Evolutionary conservation across 495 filamentous ascomycete species (phyloP).

Genomic region (Penicillium tannophilum): DNA sequence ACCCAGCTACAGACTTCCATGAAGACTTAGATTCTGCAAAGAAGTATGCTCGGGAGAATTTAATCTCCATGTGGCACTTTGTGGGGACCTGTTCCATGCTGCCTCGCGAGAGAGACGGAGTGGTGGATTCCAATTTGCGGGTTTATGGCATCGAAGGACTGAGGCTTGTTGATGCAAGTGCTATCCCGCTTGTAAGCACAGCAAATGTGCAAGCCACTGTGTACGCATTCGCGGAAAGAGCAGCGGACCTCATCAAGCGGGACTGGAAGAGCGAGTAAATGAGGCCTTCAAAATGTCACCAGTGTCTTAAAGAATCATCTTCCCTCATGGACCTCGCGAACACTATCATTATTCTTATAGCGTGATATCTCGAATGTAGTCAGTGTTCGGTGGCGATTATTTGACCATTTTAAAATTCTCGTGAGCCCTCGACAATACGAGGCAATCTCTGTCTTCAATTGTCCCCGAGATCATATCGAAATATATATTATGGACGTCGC

Average conservation of each 20-base stretch:
- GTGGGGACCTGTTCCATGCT: slow-evolving; percentile 29
- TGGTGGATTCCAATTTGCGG: slow-evolving; percentile 49
- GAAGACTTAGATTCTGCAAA: neutral
- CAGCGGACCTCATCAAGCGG: slow-evolving; percentile 45
- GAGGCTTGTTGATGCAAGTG: slow-evolving; percentile 55
- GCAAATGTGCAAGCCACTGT: slow-evolving; percentile 53
- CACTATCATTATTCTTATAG: no score
- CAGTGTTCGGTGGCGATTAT: no score
- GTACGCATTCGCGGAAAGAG: slow-evolving; percentile 60
- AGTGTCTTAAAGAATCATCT: no score
- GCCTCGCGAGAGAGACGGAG: slow-evolving; percentile 46
- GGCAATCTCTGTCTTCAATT: no score
- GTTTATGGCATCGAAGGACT: slow-evolving; percentile 52
- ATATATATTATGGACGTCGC: no score
- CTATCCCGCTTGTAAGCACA: slow-evolving; percentile 52
- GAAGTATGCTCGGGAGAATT: slow-evolving; percentile 2
- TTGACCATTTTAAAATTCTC: no score
- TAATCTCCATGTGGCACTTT: slow-evolving; percentile 3
- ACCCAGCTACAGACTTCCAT: slow-evolving; percentile 4
- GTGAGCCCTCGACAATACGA: no score
- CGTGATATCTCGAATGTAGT: no score
- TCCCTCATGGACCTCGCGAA: no score
- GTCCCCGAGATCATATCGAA: no score
- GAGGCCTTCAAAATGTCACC: neutral
- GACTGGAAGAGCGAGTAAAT: slow-evolving; percentile 4